Conservation (phyloP, 2,329 filamentous ascomycete species). For the Fusarium udum region DNA sequence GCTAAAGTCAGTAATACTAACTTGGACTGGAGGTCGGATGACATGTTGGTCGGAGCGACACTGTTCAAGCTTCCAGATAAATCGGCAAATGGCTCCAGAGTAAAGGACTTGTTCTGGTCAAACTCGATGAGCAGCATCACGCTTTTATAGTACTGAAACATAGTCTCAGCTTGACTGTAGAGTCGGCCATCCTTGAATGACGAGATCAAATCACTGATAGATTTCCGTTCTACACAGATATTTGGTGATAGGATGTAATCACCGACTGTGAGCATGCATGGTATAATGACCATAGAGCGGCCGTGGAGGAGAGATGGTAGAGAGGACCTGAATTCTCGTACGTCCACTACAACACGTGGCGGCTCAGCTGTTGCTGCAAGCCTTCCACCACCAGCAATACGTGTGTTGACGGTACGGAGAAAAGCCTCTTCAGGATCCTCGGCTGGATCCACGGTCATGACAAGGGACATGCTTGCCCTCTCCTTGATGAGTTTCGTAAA, state of each 20-base stretch:
- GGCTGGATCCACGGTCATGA: constrained; percentile 76
- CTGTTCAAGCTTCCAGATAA: constrained; percentile 69
- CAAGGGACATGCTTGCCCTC: constrained; percentile 90
- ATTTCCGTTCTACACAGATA: constrained; percentile 96
- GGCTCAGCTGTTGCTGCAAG: constrained; percentile 85
- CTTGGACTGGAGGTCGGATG: constrained; percentile 86
- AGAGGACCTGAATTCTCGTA: constrained; percentile 94
- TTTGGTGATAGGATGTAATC: constrained; percentile 93
- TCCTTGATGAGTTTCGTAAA: constrained; percentile 96
- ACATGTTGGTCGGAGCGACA: constrained; percentile 65
- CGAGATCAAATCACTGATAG: constrained; percentile 86
- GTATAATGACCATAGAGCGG: constrained; percentile 85
- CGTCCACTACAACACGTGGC: constrained; percentile 91
- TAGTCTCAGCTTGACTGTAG: constrained; percentile 90
- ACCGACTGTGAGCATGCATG: constrained; percentile 94
- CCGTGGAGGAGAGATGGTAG: constrained; percentile 92
- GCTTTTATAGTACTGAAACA: constrained; percentile 91
- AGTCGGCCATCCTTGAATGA: constrained; percentile 92
- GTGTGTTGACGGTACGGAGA: constrained; percentile 92
- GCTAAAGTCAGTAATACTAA: constrained; percentile 91
- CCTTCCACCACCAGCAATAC: constrained; percentile 92
- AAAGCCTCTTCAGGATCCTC: constrained; percentile 92
- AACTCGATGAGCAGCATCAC: constrained; percentile 97
- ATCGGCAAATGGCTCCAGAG: constrained; percentile 82
- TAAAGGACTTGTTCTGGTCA: constrained; percentile 96